These are phyloP conservation scores for Barbatosphaeria neglecta DNA, from an alignment of 495 filamentous ascomycete species.

Conservation along the genomic window DNA sequence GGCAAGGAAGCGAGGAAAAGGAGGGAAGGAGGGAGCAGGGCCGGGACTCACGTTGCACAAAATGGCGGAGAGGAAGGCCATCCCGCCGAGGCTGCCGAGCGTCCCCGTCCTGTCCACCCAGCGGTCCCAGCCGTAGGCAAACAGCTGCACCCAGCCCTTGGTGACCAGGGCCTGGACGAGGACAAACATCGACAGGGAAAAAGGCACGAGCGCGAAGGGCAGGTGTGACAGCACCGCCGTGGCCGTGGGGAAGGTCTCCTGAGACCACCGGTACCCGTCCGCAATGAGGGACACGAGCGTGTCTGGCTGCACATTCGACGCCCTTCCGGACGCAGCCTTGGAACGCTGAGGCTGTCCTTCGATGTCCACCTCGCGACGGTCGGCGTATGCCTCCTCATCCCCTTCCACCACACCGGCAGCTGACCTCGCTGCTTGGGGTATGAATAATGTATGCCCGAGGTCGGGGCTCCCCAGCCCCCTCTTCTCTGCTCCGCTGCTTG, in stretches of 20 bases:
- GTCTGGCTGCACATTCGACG: slow-evolving; percentile 1
- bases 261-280: slow-evolving; percentile 39
- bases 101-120: slow-evolving; percentile 56
- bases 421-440: no score
- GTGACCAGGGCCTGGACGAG: slow-evolving; percentile 55
- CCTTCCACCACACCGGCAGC: no score
- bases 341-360: not conserved
- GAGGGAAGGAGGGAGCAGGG: not conserved
- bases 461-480: no score
- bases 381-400: no score
- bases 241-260: slow-evolving; percentile 55
- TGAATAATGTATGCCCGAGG: no score
- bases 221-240: slow-evolving; percentile 47
- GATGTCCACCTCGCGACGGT: not conserved
- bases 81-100: slow-evolving; percentile 50
- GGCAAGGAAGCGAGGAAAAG: not conserved
- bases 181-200: slow-evolving; percentile 57
- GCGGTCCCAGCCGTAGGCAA: slow-evolving; percentile 55
- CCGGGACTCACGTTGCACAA: slow-evolving; percentile 51
- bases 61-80: slow-evolving; percentile 55
- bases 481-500: no score
- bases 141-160: slow-evolving; percentile 56
- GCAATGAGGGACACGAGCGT: slow-evolving; percentile 36
- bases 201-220: slow-evolving; percentile 51
- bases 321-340: not conserved